A percentile compares a stretch with the other conserved stretches of the same genome.
Evolutionary conservation across 108 stramenopile genomes (phyloP).

Genomic region (Conticribra guillardii): DNA sequence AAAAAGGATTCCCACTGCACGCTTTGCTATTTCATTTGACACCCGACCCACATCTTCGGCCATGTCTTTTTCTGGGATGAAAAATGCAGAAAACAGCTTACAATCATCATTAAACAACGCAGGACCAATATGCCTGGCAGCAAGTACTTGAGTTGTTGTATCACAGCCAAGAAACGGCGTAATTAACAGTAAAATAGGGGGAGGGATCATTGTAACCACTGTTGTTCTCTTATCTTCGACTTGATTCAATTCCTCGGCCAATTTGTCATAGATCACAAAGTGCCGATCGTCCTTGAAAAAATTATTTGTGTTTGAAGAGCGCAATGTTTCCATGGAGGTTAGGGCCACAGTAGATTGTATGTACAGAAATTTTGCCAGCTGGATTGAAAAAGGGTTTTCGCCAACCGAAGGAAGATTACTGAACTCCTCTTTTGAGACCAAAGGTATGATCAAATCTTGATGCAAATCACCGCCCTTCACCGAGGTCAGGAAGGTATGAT

Average conservation of each 20-base stretch:
- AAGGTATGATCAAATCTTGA: constrained; percentile 7
- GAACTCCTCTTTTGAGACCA: constrained; percentile 7
- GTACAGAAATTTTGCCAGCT: constrained; percentile 25
- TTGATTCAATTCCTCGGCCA: constrained; percentile 10
- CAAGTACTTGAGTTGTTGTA: constrained; percentile 10
- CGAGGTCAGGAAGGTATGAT: background rate
- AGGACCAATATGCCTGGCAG: constrained; percentile 19
- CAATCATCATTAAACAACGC: constrained; percentile 23
- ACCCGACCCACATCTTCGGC: background rate
- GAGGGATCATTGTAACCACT: constrained; percentile 14
- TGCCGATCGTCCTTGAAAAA: constrained; percentile 22
- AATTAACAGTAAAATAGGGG: constrained; percentile 30
- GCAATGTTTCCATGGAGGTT: constrained; percentile 15
- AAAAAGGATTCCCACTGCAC: constrained; percentile 25
- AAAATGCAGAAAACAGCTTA: constrained; percentile 29
- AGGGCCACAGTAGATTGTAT: constrained; percentile 32
- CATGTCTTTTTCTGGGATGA: constrained; percentile 14
- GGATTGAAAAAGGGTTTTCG: background rate
- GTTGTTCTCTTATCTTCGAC: background rate
- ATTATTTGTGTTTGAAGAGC: constrained; percentile 9
- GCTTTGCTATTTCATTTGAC: constrained; percentile 1
- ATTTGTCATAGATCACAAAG: constrained; percentile 17
- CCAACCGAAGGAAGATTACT: constrained; percentile 2
- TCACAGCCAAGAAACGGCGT: constrained; percentile 30
- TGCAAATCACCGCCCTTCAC: constrained; percentile 7